Percentiles rank a stretch among this genome's conserved stretches.
Conservation (phyloP, 2,329 filamentous ascomycete species). For the Clarireedia homoeocarpa region DNA sequence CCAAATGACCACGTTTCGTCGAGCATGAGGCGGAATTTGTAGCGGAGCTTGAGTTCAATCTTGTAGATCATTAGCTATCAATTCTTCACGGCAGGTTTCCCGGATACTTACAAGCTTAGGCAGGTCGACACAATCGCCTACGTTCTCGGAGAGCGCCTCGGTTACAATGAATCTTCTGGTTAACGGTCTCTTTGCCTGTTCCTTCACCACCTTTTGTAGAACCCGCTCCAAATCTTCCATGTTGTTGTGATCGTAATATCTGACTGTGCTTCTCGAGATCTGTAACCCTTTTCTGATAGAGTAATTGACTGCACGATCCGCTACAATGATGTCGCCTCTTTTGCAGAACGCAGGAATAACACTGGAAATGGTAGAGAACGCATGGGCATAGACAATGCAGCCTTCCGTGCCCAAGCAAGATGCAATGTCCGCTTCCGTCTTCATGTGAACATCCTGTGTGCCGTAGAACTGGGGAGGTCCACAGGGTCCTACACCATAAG, state of each 20-base stretch:
- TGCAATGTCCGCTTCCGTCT: slow-evolving; percentile 89
- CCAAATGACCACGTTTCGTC: slow-evolving; percentile 98
- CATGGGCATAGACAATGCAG: slow-evolving; percentile 92
- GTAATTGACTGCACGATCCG: slow-evolving; percentile 88
- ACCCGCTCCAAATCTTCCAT: slow-evolving; percentile 88
- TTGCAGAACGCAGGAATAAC: slow-evolving; percentile 97
- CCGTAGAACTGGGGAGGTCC: slow-evolving; percentile 97
- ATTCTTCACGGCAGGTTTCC: not conserved
- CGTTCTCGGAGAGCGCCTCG: slow-evolving; percentile 86
- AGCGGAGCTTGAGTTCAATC: slow-evolving; percentile 88
- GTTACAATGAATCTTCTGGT: slow-evolving; percentile 94
- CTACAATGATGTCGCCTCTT: slow-evolving; percentile 93
- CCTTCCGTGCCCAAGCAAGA: slow-evolving; percentile 79
- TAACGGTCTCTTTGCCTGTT: slow-evolving; percentile 74
- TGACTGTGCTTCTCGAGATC: slow-evolving; percentile 81
- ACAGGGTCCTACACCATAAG: slow-evolving; percentile 93
- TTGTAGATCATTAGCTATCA: slow-evolving; percentile 28
- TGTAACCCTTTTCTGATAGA: slow-evolving; percentile 91
- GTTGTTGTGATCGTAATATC: slow-evolving; percentile 94
- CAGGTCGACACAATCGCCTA: slow-evolving; percentile 76
- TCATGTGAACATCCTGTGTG: slow-evolving; percentile 96
- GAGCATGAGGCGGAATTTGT: slow-evolving; percentile 96
- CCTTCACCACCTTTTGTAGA: slow-evolving; percentile 76
- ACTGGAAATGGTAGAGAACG: slow-evolving; percentile 93
- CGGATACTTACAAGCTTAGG: slow-evolving; percentile 63